phyloP scores from a whole-genome alignment of 2,329 filamentous ascomycete species.

The Tolypocladium nubicola region DNA sequence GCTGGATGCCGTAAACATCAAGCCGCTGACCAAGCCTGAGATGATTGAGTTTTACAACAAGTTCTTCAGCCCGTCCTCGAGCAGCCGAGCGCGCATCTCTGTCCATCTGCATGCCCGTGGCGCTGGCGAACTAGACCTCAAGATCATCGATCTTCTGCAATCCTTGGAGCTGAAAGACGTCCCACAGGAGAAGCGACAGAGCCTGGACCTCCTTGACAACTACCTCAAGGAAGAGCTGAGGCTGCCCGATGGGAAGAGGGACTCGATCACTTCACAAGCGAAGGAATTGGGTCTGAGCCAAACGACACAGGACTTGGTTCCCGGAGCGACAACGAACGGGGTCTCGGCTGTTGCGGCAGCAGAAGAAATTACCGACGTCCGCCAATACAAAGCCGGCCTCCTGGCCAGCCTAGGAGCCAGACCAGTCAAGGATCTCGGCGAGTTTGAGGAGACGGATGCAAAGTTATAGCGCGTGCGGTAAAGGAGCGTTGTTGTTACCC shows the following conservation, averaged over 20 bases:
- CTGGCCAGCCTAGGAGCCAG: conserved; percentile 61
- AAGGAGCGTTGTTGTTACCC: not conserved
- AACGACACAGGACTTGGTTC: conserved; percentile 19
- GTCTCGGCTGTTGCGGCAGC: conserved; percentile 29
- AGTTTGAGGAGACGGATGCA: conserved; percentile 76
- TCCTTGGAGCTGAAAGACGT: conserved; percentile 23
- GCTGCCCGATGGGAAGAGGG: conserved; percentile 37
- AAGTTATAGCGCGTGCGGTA: conserved; percentile 49
- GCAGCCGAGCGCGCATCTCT: conserved; percentile 67
- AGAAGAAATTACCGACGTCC: conserved; percentile 64
- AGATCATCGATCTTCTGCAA: conserved; percentile 29
- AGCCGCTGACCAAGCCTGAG: conserved; percentile 65
- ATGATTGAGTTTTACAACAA: conserved; percentile 69
- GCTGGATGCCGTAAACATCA: conserved; percentile 65
- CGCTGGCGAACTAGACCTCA: conserved; percentile 31
- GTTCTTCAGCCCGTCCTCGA: conserved; percentile 66
- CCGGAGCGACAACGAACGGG: conserved; percentile 27
- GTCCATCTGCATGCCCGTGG: conserved; percentile 75
- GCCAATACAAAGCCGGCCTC: conserved; percentile 69
- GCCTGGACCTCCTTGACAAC: conserved; percentile 37
- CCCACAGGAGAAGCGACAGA: conserved; percentile 31
- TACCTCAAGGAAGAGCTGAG: conserved; percentile 39
- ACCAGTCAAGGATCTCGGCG: conserved; percentile 63
- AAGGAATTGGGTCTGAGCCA: conserved; percentile 33
- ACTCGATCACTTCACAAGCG: conserved; percentile 32